A percentile compares a stretch with the other conserved stretches of the same genome.
Conservation (phyloP, 2,329 filamentous ascomycete species). For the Botrytis elliptica region DNA sequence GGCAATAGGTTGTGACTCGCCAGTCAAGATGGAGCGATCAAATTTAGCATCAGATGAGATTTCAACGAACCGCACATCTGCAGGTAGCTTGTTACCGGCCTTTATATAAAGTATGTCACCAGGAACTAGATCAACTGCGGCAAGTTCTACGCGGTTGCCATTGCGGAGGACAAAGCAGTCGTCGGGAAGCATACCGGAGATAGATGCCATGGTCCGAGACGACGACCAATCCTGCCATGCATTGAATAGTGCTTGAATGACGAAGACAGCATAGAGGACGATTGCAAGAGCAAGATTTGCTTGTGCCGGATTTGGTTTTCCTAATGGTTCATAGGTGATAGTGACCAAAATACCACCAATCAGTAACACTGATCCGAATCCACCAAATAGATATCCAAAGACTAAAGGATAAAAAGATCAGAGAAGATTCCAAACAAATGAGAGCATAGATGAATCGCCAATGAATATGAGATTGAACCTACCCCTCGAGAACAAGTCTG, state of each 20-base stretch:
- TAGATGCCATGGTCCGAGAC: conserved; percentile 71
- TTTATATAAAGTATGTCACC: conserved; percentile 68
- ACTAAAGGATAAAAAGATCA: conserved; percentile 36
- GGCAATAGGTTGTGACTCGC: conserved; percentile 62
- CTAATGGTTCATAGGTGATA: conserved; percentile 71
- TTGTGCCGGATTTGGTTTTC: conserved; percentile 59
- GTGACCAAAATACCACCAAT: conserved; percentile 69
- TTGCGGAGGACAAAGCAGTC: conserved; percentile 64
- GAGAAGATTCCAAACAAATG: background rate
- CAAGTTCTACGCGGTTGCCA: conserved; percentile 48
- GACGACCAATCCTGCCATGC: conserved; percentile 73
- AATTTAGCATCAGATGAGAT: conserved; percentile 69
- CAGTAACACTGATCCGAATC: conserved; percentile 70
- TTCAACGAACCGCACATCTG: conserved; percentile 68
- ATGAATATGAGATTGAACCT: background rate
- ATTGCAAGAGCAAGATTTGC: conserved; percentile 73
- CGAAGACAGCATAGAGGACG: conserved; percentile 66
- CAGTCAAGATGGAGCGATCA: conserved; percentile 71
- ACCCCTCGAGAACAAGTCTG: conserved; percentile 51
- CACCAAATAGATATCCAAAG: conserved; percentile 70
- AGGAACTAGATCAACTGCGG: conserved; percentile 62
- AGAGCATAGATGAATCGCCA: background rate
- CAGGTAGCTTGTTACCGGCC: conserved; percentile 70
- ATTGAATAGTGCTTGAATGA: conserved; percentile 67
- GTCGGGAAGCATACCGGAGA: conserved; percentile 74